phyloP scores from a whole-genome alignment of 345 rosid genomes.

The Gossypium arboreum region DNA sequence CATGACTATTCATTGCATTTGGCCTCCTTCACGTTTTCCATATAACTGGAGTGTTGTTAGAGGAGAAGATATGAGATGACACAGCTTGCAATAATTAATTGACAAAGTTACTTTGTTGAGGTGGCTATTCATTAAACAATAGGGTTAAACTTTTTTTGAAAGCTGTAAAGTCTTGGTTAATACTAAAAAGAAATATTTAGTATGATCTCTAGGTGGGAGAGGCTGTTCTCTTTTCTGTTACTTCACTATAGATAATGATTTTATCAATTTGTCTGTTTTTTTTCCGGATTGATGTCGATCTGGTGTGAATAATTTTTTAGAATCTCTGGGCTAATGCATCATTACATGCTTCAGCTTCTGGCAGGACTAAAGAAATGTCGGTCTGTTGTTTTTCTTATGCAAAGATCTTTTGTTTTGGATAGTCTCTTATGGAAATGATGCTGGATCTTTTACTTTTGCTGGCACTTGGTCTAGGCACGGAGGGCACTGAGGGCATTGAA shows the following conservation, averaged over 20 bases:
- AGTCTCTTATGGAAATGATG: background rate
- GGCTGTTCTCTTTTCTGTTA: background rate
- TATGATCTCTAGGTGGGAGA: background rate
- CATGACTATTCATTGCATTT: background rate
- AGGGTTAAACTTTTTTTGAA: background rate
- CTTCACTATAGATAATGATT: constrained; percentile 10
- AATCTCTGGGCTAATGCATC: background rate
- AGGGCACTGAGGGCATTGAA: constrained; percentile 86
- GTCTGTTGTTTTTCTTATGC: background rate
- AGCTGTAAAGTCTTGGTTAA: constrained; percentile 9
- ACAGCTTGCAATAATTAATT: background rate
- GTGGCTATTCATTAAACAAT: background rate
- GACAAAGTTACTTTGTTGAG: background rate
- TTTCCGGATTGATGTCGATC: background rate
- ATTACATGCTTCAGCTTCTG: background rate
- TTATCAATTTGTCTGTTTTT: constrained; percentile 1
- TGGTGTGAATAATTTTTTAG: background rate
- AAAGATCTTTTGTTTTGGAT: background rate
- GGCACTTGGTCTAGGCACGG: constrained; percentile 52
- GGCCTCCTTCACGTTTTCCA: background rate
- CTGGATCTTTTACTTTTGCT: constrained; percentile 5
- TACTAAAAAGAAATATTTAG: background rate
- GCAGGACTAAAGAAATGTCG: background rate
- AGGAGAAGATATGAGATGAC: background rate
- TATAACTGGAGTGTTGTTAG: background rate